Base-by-base conservation (phyloP, 192 early-diverging fungal species). In the Gaertneriomyces sp. region DNA sequence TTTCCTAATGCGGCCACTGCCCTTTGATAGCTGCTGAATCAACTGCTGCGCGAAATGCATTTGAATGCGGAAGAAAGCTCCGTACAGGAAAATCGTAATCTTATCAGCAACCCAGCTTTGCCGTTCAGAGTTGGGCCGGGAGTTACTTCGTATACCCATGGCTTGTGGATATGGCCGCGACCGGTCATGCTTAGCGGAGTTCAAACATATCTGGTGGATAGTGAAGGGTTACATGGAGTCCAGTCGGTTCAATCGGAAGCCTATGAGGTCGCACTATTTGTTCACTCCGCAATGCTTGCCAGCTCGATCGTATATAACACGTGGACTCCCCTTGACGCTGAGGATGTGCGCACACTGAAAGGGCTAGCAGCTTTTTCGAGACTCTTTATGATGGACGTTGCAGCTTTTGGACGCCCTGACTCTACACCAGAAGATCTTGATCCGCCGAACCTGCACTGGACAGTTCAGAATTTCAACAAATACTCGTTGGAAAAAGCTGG, bases 381-480 rank as follows among this genome's bases (percentile, higher is more conserved):
- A 19, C 53, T 69, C 4, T 69, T 69, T 43, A 55, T 54, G 50
- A 61, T 69, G 58, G 68, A 69, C 53, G 68, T 56, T 7, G 60
- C 68, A 14, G 58, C 60, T 11, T 33, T 33, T 33, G 58, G 60
- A 1, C 43, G 12, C 17, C 20, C 42, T 5, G 66, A 68, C 40
- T 47, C 50, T n/a, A 38, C 17, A 14, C 66, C 66, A 5, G 66
- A 60, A 10, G 12, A 60, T n/a, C 16, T 68, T 11, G 56, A 58
- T 33, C 52, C 68, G 10, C 68, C 68, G 0, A 55, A 14, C 5
- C 60, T 69, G n/a, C 68, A 69, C 33, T 69, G 68, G 68, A 43
- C 52, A 4, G 60, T 69, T n/a, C 68, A 69, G 41, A 69, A 69
- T 50, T 69, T 69, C 50, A 69, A 69, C 60, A 53, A 61, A 10